Conservation (phyloP, 208 protist species). For the Crithidia thermophila region DNA sequence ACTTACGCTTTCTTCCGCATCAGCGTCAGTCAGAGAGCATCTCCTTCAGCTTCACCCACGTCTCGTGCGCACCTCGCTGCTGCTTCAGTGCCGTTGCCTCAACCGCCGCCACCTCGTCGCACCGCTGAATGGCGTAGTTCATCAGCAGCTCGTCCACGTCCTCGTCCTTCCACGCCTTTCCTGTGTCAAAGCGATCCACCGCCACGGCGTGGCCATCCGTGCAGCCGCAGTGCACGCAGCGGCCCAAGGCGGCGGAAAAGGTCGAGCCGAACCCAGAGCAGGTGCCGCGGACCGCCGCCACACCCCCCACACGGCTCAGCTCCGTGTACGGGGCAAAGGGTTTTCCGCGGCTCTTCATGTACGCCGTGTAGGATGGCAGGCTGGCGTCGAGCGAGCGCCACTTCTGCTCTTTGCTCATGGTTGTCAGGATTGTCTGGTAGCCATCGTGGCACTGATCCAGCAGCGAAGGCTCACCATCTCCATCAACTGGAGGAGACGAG, state of each 20-base stretch:
- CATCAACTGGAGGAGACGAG: not conserved
- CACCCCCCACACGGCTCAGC: conserved; percentile 60
- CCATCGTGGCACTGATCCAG: conserved; percentile 78
- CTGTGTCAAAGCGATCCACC: conserved; percentile 33
- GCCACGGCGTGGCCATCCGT: conserved; percentile 66
- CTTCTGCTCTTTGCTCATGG: conserved; percentile 63
- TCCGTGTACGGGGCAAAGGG: conserved; percentile 52
- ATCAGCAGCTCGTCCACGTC: conserved; percentile 55
- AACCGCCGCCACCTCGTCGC: conserved; percentile 74
- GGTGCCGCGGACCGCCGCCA: conserved; percentile 70
- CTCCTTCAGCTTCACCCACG: conserved; percentile 33
- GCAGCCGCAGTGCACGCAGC: conserved; percentile 62
- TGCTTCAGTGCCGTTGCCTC: conserved; percentile 51
- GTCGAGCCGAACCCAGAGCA: conserved; percentile 81
- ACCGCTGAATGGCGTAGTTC: conserved; percentile 44
- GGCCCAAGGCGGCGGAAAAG: conserved; percentile 33
- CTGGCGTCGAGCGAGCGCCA: conserved; percentile 41
- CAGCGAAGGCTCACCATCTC: conserved; percentile 31
- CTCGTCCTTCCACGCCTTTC: conserved; percentile 45
- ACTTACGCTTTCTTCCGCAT: not conserved
- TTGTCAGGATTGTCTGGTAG: conserved; percentile 61
- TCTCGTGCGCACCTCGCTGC: conserved; percentile 39
- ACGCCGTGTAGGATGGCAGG: conserved; percentile 33
- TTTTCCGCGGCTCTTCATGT: conserved; percentile 7
- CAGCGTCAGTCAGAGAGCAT: conserved; percentile 27